Percentiles rank a stretch among this genome's conserved stretches.
Evolutionary conservation across 1,284 basidiomycete species (phyloP).

Genomic region (Polyporus tsugae): DNA sequence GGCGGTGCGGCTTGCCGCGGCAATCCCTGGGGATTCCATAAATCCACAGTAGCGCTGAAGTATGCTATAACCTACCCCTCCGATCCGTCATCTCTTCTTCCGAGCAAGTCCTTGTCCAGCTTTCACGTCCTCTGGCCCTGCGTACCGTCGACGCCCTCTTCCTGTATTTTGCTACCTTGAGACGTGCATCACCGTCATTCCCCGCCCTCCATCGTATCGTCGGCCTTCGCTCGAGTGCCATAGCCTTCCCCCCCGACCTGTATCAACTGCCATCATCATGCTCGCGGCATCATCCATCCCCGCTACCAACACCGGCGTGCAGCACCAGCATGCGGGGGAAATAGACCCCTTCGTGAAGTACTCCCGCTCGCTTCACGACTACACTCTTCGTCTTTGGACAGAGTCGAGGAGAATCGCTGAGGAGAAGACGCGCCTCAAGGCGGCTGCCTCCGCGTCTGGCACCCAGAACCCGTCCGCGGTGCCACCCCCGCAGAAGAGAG

Average conservation of each 20-base stretch:
- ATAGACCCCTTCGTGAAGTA: slow-evolving; percentile 55
- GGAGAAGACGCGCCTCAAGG: slow-evolving; percentile 50
- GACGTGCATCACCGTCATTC: neutral
- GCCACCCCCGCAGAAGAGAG: slow-evolving; percentile 20
- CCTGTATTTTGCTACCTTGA: neutral
- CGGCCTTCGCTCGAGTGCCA: neutral
- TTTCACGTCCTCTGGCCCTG: neutral
- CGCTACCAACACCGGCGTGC: slow-evolving; percentile 7
- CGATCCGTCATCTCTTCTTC: neutral
- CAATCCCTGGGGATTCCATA: slow-evolving; percentile 20
- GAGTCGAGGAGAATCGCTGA: slow-evolving; percentile 68
- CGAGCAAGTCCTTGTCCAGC: neutral
- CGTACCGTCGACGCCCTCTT: neutral
- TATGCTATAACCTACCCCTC: slow-evolving; percentile 7
- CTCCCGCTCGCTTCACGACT: slow-evolving; percentile 70
- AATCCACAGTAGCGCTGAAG: slow-evolving; percentile 12
- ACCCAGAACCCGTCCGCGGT: neutral
- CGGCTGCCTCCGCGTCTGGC: slow-evolving; percentile 29
- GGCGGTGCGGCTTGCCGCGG: slow-evolving; percentile 27
- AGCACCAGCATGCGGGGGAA: slow-evolving; percentile 26
- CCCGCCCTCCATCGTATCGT: neutral
- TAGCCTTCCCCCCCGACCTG: neutral
- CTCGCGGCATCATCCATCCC: slow-evolving; percentile 28
- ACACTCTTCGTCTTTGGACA: slow-evolving; percentile 72
- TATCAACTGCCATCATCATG: slow-evolving; percentile 27